These are phyloP conservation scores for Spathaspora sp. DNA, from an alignment of 805 yeast species.

Conservation along the genomic window DNA sequence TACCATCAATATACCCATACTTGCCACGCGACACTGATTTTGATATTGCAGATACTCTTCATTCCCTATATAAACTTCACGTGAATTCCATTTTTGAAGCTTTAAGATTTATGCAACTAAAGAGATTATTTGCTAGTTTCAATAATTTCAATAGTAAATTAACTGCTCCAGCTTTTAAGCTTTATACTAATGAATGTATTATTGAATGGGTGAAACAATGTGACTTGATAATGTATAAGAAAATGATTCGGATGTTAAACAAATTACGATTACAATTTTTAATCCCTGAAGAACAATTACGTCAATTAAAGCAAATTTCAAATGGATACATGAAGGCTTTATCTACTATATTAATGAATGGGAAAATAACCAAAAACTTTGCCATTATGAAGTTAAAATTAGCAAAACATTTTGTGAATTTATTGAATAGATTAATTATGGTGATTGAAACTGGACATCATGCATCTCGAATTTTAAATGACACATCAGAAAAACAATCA, in stretches of 20 bases:
- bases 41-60: conserved; percentile 60
- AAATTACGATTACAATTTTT: conserved; percentile 52
- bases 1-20: conserved; percentile 41
- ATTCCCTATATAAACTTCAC: conserved; percentile 59
- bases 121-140: conserved; percentile 53
- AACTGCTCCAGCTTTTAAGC: conserved; percentile 58
- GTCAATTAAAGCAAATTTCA: conserved; percentile 53
- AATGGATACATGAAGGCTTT: conserved; percentile 45
- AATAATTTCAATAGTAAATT: conserved; percentile 50
- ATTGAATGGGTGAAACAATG: conserved; percentile 65
- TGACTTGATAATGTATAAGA: conserved; percentile 59
- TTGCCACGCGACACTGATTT: conserved; percentile 44
- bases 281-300: conserved; percentile 54
- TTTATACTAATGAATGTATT: conserved; percentile 48
- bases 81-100: conserved; percentile 63
- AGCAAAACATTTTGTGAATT: conserved; percentile 50
- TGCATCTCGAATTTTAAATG: conserved; percentile 44
- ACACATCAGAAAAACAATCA: conserved; percentile 37
- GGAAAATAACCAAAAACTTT: conserved; percentile 48
- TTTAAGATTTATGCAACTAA: conserved; percentile 63
- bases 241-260: conserved; percentile 54
- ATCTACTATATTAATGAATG: conserved; percentile 27
- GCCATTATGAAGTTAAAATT: conserved; percentile 48
- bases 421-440: conserved; percentile 53
- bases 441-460: conserved; percentile 51